Conservation (phyloP, 495 filamentous ascomycete species). For the Xylaria sp. region DNA sequence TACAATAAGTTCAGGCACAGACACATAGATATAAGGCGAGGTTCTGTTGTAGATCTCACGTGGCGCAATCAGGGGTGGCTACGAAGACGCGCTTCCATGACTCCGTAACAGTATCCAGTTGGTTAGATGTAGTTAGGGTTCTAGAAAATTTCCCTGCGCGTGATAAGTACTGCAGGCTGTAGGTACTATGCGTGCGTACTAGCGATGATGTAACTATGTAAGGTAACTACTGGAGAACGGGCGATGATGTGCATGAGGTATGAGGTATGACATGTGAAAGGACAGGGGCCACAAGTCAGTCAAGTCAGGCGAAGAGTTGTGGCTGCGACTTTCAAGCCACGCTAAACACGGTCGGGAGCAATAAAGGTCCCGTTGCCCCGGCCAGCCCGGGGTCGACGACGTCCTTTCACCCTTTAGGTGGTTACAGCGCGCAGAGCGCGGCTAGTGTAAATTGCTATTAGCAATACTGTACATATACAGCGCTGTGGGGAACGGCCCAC, state of each 20-base stretch:
- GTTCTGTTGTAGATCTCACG: neutral
- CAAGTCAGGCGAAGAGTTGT: neutral
- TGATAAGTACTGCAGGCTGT: no score
- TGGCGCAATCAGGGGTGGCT: neutral
- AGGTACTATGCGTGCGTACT: neutral
- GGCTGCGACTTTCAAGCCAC: constrained; percentile 2
- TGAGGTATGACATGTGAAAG: constrained; percentile 19
- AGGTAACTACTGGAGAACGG: neutral
- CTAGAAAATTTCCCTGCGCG: constrained; percentile 2
- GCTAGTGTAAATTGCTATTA: neutral
- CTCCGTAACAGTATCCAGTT: neutral
- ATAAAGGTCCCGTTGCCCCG: constrained; percentile 17
- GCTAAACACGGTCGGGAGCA: neutral
- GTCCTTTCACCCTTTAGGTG: constrained; percentile 10
- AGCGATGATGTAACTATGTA: constrained; percentile 5
- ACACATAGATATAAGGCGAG: neutral
- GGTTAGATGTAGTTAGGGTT: neutral
- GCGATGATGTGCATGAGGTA: neutral
- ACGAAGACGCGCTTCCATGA: neutral
- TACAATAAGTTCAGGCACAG: no score
- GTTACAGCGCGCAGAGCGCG: constrained; percentile 9
- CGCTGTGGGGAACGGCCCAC: constrained; percentile 8
- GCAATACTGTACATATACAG: neutral
- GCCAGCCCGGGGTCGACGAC: constrained; percentile 7
- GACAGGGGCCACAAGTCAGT: neutral